Base-by-base conservation (phyloP, 352 stramenopile species). In the Plasmopara muralis region DNA sequence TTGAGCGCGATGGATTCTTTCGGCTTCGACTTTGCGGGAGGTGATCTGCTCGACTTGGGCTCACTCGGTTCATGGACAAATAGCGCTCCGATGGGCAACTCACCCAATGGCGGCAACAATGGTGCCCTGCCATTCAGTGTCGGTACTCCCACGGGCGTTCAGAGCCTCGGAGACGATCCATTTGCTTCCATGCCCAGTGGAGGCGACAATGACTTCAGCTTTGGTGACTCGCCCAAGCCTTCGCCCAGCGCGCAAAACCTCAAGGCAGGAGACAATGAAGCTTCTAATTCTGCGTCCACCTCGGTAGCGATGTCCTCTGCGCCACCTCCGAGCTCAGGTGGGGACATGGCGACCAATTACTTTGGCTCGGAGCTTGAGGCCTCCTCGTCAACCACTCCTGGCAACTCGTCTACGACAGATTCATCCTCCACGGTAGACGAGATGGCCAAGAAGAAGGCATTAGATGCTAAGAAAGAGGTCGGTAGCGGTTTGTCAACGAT, bases 91-190 rank as follows among this genome's bases (percentile, higher is more conserved):
- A 71, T 91, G 39, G 73, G 79, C 31, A 83, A 74, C 42, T 92
- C 82, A 7, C 82, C 82, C 7, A 88, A 82, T 37, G 53, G 55
- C 12, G 65, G 70, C 5, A 56, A 42, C 29, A 50, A 53, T 12
- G 55, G 60, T 31, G 56, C 51, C 1, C 56, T 94, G 25, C 83
- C 83, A 6, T 92, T 94, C 57, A 92, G 80, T 59, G 78, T 94
- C 38, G 83, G 83, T 5, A 94, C 83, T 1, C 83, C 83, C 29
- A 92, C 83, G 28, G 83, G 83, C 42, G 75, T 94, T 6, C 79
- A 86, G 55, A 91, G 81, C 50, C 72, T 94, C 12, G 81, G 79
- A 14, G 82, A 92, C 40, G 79, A 92, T 47, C 69, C 75, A 5
- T 92, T 92, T 46, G 66, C 68, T 13, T 52, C 68, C 6, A 68